These are phyloP conservation scores for Tricholoma saponaceum DNA, from an alignment of 768 basidiomycete species.

Conservation along the genomic window DNA sequence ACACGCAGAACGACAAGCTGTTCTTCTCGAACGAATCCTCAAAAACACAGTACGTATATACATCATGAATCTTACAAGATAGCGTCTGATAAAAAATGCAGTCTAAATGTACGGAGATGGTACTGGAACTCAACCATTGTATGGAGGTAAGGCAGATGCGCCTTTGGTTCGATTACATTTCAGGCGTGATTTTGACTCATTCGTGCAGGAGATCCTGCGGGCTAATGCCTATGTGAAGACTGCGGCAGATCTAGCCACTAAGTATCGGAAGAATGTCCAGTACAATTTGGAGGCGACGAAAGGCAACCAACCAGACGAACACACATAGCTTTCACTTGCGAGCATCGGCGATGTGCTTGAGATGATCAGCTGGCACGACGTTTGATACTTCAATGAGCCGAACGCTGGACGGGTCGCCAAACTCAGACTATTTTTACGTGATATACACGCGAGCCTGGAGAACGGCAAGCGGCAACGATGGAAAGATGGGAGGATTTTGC, in stretches of 20 bases:
- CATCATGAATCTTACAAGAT: not conserved
- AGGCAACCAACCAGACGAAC: constrained; percentile 23
- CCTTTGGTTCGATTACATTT: not conserved
- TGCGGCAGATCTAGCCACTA: constrained; percentile 78
- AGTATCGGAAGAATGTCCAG: constrained; percentile 90
- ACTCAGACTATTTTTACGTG: no score
- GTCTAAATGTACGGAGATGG: constrained; percentile 92
- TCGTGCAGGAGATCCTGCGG: constrained; percentile 67
- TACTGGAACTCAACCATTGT: constrained; percentile 85
- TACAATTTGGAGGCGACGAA: constrained; percentile 83
- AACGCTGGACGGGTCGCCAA: no score
- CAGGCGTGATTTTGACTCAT: not conserved
- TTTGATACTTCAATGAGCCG: not conserved
- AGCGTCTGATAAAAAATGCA: constrained; percentile 23
- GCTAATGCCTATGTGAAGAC: constrained; percentile 76
- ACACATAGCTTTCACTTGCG: not conserved
- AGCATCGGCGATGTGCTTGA: not conserved
- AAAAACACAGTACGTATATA: constrained; percentile 72
- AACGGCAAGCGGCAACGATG: no score
- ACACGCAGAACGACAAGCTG: constrained; percentile 88
- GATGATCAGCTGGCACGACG: not conserved
- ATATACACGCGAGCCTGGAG: no score
- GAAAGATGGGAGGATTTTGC: no score
- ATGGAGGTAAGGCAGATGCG: constrained; percentile 54
- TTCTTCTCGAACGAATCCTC: constrained; percentile 84